A percentile compares a stretch with the other conserved stretches of the same genome.
Evolutionary conservation across 306 rosid genomes (phyloP).

Genomic region (Dalbergia oliveri): DNA sequence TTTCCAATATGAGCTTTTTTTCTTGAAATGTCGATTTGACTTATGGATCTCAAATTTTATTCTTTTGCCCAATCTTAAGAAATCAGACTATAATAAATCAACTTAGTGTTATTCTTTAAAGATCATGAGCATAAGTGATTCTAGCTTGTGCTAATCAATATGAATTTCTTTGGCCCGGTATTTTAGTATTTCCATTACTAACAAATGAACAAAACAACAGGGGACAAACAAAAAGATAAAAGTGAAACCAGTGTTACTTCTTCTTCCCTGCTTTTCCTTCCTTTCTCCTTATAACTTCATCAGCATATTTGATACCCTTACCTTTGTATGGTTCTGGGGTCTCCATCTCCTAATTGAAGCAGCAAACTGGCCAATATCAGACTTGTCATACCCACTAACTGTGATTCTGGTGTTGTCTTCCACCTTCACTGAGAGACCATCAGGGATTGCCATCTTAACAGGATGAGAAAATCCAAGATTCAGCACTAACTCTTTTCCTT

Average conservation of each 20-base stretch:
- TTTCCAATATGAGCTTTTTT: no score
- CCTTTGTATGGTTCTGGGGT: slow-evolving; percentile 99
- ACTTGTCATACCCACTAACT: slow-evolving; percentile 86
- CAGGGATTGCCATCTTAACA: slow-evolving; percentile 83
- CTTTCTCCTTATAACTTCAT: slow-evolving; percentile 87
- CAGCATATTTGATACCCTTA: slow-evolving; percentile 96
- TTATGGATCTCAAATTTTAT: no score
- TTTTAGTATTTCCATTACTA: slow-evolving; percentile 38
- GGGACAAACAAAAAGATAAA: slow-evolving; percentile 33
- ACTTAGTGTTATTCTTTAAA: slow-evolving; percentile 8
- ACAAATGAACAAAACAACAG: slow-evolving; percentile 28
- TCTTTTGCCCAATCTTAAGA: background rate
- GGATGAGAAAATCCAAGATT: slow-evolving; percentile 99
- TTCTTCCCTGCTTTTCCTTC: slow-evolving; percentile 98
- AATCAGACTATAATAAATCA: slow-evolving; percentile 27
- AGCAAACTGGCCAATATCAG: slow-evolving; percentile 92
- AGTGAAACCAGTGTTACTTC: slow-evolving; percentile 58
- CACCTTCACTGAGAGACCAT: slow-evolving; percentile 82
- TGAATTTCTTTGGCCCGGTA: slow-evolving; percentile 35
- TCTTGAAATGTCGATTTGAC: no score
- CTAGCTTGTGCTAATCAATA: slow-evolving; percentile 31
- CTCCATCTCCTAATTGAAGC: slow-evolving; percentile 93
- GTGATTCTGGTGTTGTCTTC: slow-evolving; percentile 89
- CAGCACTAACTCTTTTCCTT: slow-evolving; percentile 79
- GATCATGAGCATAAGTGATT: slow-evolving; percentile 30